Percentiles rank a stretch among this genome's conserved stretches.
phyloP scores from a whole-genome alignment of 306 rosid genomes.

The Quercus dentata region DNA sequence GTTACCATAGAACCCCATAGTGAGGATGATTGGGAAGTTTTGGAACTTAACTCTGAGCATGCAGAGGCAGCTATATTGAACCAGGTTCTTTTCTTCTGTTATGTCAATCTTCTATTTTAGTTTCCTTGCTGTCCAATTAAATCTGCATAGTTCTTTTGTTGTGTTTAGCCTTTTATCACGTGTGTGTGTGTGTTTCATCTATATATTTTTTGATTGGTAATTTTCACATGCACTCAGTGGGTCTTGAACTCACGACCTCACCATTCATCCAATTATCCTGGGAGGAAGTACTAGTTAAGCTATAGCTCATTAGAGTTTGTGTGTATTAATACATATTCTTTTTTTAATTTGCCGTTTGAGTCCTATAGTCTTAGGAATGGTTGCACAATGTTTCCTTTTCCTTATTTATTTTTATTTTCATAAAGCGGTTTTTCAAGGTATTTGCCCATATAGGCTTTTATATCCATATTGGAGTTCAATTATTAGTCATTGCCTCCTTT shows the following conservation, averaged over 20 bases:
- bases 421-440: not conserved
- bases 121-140: not conserved
- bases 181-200: not conserved
- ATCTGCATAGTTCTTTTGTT: not conserved
- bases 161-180: not conserved
- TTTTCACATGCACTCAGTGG: too few species aligned
- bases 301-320: too few species aligned
- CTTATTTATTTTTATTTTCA: not conserved
- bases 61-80: slow-evolving; percentile 76
- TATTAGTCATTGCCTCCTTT: slow-evolving; percentile 1
- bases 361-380: not conserved
- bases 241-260: too few species aligned
- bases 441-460: not conserved
- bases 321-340: too few species aligned
- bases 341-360: not conserved
- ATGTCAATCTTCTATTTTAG: not conserved
- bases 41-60: slow-evolving; percentile 80
- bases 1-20: slow-evolving; percentile 66
- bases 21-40: slow-evolving; percentile 95
- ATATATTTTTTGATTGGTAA: too few species aligned
- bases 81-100: slow-evolving; percentile 47
- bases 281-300: too few species aligned
- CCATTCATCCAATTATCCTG: too few species aligned
- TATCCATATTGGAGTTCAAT: not conserved
- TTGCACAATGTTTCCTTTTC: not conserved